Base-by-base conservation (phyloP, 2,329 filamentous ascomycete genomes). In the Sporothrix phasma region DNA sequence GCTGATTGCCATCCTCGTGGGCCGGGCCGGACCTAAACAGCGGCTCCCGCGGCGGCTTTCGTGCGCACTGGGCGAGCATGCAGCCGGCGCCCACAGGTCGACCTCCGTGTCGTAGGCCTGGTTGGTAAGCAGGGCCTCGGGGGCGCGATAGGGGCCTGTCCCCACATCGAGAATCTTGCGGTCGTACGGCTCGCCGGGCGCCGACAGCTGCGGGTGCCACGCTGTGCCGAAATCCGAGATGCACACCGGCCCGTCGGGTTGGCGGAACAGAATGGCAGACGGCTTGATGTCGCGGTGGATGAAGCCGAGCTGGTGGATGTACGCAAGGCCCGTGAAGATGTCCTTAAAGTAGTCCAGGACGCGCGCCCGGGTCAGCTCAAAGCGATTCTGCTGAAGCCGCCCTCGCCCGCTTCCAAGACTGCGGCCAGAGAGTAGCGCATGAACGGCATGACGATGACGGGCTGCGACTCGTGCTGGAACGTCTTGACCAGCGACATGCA, bases 211-310 rank as follows among this genome's bases (percentile, higher is more conserved):
- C 2, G 88, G 83, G 68, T 88, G 85, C 92, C 92, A 97, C 8
- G 92, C 85, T 45, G 94, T 95, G 60, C 94, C 93, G 76, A 99
- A 97, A 74, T 99, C 94, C 41, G 90, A 86, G 2, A 99, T 80
- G 69, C 87, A 89, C 3, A 89, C 90, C 4, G 90, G 88, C 0
- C 89, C 89, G 5, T 81, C 77, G 0, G 82, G 77, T 0, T 87
- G 84, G 47, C 81, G 78, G 53, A 96, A 81, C 8, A 97, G 79
- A 41, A 99, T 82, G 62, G 96, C 96, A 0, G 91, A 92, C 0
- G 94, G 94, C 72, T 99, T 99, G 72, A 99, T 79, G 72, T 99
- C 94, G 64, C 94, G 87, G 73, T 99, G 94, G 63, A 99, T 88
- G 65, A 99, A 92, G 7, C 85, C 88, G 26, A 84, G 76, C 7